Conservation (phyloP, 2,329 filamentous ascomycete genomes). For the Drechslera avenae region DNA sequence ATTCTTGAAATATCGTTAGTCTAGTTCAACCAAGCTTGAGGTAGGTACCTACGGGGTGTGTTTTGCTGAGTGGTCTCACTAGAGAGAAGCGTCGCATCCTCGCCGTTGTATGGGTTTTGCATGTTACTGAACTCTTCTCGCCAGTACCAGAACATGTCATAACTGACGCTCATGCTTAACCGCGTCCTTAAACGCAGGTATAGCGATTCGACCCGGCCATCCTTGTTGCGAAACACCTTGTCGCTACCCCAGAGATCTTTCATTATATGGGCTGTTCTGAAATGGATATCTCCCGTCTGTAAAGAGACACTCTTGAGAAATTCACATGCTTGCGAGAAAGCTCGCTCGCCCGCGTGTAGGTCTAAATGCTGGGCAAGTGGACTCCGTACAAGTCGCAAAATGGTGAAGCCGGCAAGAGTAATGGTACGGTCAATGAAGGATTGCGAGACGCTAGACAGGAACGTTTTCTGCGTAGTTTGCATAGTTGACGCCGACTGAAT, state of each 20-base stretch:
- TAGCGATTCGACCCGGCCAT: conserved; percentile 41
- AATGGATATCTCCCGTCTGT: conserved; percentile 41
- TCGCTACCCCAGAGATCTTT: conserved; percentile 43
- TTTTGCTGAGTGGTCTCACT: conserved; percentile 31
- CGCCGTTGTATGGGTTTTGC: conserved; percentile 44
- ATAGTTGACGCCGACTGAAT: conserved; percentile 32
- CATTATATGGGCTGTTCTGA: conserved; percentile 39
- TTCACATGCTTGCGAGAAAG: conserved; percentile 39
- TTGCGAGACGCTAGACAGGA: conserved; percentile 36
- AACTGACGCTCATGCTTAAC: conserved; percentile 46
- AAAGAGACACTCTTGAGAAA: conserved; percentile 42
- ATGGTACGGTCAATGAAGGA: conserved; percentile 44
- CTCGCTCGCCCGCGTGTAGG: conserved; percentile 40
- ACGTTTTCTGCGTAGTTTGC: conserved; percentile 28
- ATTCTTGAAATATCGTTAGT: conserved; percentile 26
- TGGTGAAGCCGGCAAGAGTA: conserved; percentile 40
- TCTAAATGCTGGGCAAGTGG: conserved; percentile 41
- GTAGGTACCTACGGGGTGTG: conserved; percentile 35
- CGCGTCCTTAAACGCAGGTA: conserved; percentile 40
- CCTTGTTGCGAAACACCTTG: conserved; percentile 40
- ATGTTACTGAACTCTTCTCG: conserved; percentile 46
- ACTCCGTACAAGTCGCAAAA: conserved; percentile 40
- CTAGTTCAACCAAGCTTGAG: neutral
- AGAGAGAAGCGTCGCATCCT: conserved; percentile 28
- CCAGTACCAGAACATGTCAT: conserved; percentile 51